Conservation (phyloP, 805 yeast species). For the Suhomyces sp. region DNA sequence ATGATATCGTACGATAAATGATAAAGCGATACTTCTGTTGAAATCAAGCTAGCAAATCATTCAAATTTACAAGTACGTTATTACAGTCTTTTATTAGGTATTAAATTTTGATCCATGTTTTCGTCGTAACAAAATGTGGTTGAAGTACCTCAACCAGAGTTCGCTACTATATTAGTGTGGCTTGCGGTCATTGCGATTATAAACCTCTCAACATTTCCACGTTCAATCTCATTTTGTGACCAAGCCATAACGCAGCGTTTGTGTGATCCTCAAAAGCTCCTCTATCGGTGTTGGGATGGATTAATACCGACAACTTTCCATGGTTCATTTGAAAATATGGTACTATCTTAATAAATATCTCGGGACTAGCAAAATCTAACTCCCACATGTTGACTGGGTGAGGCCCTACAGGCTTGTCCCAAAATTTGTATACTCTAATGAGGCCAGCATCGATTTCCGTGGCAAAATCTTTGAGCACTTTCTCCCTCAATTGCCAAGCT, state of each 20-base stretch:
- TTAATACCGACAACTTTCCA: conserved; percentile 48
- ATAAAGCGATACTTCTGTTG: no score
- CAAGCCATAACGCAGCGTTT: conserved; percentile 55
- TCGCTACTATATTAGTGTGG: neutral
- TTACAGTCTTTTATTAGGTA: neutral
- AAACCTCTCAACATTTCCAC: neutral
- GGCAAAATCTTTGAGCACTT: conserved; percentile 40
- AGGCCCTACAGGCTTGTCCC: conserved; percentile 54
- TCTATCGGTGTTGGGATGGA: conserved; percentile 48
- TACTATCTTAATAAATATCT: conserved; percentile 41
- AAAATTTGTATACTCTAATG: conserved; percentile 42
- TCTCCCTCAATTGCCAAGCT: conserved; percentile 38
- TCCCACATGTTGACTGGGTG: conserved; percentile 61
- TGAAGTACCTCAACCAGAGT: no score
- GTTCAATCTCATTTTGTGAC: conserved; percentile 36
- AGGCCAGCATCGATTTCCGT: conserved; percentile 39
- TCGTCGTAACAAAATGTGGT: no score
- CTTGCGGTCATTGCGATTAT: neutral
- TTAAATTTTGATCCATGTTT: no score
- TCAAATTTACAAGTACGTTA: neutral
- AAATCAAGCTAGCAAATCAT: neutral
- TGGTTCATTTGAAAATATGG: conserved; percentile 54
- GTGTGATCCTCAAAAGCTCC: conserved; percentile 51
- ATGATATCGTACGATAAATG: no score
- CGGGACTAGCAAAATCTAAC: conserved; percentile 48